Evolutionary conservation across 257 asterid genomes (phyloP).

Genomic region (Coffea eugenioides): DNA sequence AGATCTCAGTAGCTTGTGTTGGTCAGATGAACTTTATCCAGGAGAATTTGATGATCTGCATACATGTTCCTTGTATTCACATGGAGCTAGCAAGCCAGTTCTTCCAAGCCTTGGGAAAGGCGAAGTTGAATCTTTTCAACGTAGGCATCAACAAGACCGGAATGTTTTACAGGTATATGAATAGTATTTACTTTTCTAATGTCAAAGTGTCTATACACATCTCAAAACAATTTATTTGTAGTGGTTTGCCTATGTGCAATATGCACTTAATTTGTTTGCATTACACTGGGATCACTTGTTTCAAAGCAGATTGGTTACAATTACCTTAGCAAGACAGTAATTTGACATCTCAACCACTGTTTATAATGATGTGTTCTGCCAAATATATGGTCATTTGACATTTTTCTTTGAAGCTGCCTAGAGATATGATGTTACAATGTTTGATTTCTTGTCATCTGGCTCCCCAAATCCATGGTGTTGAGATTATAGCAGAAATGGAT

Average conservation of each 20-base stretch:
- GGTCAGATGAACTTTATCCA: conserved; percentile 66
- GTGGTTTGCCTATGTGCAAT: conserved; percentile 6
- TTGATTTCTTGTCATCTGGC: not conserved
- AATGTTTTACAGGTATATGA: conserved; percentile 58
- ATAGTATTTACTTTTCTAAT: conserved; percentile 6
- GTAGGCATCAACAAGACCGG: conserved; percentile 36
- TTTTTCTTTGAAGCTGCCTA: not conserved
- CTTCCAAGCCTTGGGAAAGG: conserved; percentile 36
- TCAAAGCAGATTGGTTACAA: not conserved
- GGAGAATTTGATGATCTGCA: conserved; percentile 65
- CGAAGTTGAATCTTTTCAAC: conserved; percentile 29
- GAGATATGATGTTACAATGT: not conserved
- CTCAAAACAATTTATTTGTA: conserved; percentile 5
- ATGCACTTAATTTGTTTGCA: not conserved
- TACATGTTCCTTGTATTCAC: conserved; percentile 40
- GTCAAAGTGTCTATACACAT: conserved; percentile 5
- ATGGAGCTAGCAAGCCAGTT: conserved; percentile 37
- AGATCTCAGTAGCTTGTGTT: conserved; percentile 32
- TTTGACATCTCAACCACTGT: not conserved
- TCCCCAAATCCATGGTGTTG: not conserved
- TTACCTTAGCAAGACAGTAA: not conserved
- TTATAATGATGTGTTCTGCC: not conserved
- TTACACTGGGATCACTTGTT: not conserved
- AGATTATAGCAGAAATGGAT: not conserved
- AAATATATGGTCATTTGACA: not conserved